phyloP scores from a whole-genome alignment of 306 rosid genomes.

The Corylus heterophylla region DNA sequence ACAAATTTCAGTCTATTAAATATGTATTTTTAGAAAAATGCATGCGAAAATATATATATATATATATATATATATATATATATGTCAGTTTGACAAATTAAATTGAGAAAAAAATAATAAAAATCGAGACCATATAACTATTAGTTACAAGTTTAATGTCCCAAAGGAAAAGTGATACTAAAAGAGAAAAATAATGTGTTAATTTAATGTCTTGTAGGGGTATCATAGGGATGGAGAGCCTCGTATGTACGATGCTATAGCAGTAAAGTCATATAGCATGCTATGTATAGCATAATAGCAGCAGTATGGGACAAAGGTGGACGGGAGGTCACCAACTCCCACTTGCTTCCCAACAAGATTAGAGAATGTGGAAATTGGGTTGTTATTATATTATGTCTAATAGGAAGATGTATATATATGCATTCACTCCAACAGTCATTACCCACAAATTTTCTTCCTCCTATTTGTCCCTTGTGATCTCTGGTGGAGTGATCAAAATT shows the following conservation, averaged over 20 bases:
- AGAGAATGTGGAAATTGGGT: slow-evolving; percentile 59
- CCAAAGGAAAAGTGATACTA: background rate
- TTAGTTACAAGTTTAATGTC: background rate
- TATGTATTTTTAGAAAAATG: too few relatives aligned
- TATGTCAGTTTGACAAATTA: too few relatives aligned
- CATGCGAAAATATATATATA: too few relatives aligned
- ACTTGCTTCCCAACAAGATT: slow-evolving; percentile 70
- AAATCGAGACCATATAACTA: too few relatives aligned
- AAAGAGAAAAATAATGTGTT: background rate
- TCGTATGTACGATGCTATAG: slow-evolving; percentile 6
- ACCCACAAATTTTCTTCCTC: slow-evolving; percentile 45
- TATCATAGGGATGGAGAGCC: background rate
- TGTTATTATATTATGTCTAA: slow-evolving; percentile 3
- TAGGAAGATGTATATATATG: background rate
- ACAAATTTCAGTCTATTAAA: too few relatives aligned
- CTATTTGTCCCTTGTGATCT: slow-evolving; percentile 36
- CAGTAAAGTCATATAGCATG: slow-evolving; percentile 6
- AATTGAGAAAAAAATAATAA: too few relatives aligned
- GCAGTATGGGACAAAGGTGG: slow-evolving; percentile 58
- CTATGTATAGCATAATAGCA: background rate
- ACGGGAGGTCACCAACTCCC: slow-evolving; percentile 61
- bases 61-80: too few relatives aligned
- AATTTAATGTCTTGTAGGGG: background rate
- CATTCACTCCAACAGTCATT: slow-evolving; percentile 1
- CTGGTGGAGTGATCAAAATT: slow-evolving; percentile 33